Evolutionary conservation across 352 stramenopile genomes (phyloP), one percentile per base, ranked within the genome.

Genomic region (Plasmopara halstedii): DNA sequence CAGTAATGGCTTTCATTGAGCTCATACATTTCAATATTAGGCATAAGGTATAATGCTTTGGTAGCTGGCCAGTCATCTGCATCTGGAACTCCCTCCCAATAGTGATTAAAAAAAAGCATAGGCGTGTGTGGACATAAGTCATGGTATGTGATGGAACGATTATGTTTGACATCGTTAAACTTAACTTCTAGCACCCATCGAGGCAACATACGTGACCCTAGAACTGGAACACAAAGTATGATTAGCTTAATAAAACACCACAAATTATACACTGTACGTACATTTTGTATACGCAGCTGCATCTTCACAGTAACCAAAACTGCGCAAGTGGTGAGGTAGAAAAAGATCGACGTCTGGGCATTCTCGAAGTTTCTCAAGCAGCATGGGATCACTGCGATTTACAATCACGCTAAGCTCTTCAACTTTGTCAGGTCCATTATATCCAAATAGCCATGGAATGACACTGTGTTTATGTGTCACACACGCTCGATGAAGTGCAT

Each of bases 251-350:
- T 34, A 17, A 50, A 8, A 36, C 2, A 13, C 5, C 31, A 35
- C 56, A 41, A 18, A 11, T 4, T 41, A 19, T 38, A 53, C 22
- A 29, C 25, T 29, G 1, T 2, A 40, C 65, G 21, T 55, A 85
- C 73, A 82, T 48, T 84, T 83, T 25, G 62, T 53, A 46, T 86
- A 88, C 2, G 56, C 72, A 20, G 67, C 58, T 0, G 58, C 67
- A 52, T 88, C 77, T 53, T 88, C 77, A 53, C 77, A 88, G 46
- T 88, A 88, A 5, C 76, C 76, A 29, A 79, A 66, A 46, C 55
- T 61, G 13, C 73, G 62, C 32, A 88, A 56, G 14, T 58, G 60
- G 27, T 41, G n/a, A 0, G 76, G 70, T 11, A 84, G 45, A 49
- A 80, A 75, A 40, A 88, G 56, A 33, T 88, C 75, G 25, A 87